Base-by-base conservation (phyloP, 2,329 filamentous ascomycete genomes). In the Cercospora brassicicola region DNA sequence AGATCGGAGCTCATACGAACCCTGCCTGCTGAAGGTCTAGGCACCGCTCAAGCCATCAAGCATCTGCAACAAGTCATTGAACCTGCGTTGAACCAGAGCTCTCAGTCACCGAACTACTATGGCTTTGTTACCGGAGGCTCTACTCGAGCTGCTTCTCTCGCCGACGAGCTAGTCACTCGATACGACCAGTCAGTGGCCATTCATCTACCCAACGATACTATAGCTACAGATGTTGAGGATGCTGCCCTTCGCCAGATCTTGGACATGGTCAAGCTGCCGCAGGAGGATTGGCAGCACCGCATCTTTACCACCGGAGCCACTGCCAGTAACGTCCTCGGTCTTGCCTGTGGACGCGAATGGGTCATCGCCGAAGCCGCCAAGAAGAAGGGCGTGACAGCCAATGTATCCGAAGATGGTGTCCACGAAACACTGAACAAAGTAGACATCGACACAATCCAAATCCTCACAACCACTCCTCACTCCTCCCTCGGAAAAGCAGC, bases 101-200 rank as follows among this genome's bases (percentile, higher is more conserved):
- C 88, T 72, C 84, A 86, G 51, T 88, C 86, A 53, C 79, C 88
- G 10, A 87, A 88, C 64, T 96, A 96, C 83, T 96, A 92, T 78
- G 94, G 93, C 67, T 97, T 97, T 78, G 91, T 97, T 5, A 96
- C 90, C 0, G 94, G 94, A 55, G 91, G 92, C 13, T 84, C 86
- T 7, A 91, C 94, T 0, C 92, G 93, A 5, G 88, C 93, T 26
- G 93, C 93, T 33, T 86, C 90, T 73, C 87, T 92, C 64, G 94
- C 93, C 1, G 94, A 97, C 78, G 91, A 93, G 71, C 81, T 97
- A n/a, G 93, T 94, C 69, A 89, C 89, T 4, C 86, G 87, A 8
- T 86, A 90, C 69, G 94, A 97, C 77, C 92, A 96, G 77, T 97
- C 94, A 78, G 89, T 93, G 4, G 86, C 90, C 67, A 91, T 96